Evolutionary conservation across 305 asterid species (phyloP), one percentile per base, ranked within the genome.

Genomic region (Solanum chacoense): DNA sequence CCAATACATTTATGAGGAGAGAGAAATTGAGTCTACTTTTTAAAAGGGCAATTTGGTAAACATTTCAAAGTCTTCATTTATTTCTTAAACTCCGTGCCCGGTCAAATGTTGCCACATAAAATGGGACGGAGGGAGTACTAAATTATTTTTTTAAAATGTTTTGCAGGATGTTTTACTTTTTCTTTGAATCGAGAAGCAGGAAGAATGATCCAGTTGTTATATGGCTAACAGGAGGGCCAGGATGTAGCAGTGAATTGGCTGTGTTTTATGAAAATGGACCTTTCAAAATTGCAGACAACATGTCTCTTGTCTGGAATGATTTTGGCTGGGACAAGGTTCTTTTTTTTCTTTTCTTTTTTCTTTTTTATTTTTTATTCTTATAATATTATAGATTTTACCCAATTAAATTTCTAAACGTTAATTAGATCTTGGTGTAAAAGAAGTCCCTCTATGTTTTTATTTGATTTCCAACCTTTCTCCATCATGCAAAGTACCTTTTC

Each of bases 151-250:
- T 6, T 9, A 22, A 40, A 40, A 40, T 40, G 0, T 79, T n/a
- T 88, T 84, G 91, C 91, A 95, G 97, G 90, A 93, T 95, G 95
- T 96, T 95, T 88, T 94, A 94, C 83, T 93, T 88, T 65, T 95
- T 94, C 92, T 96, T 94, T 32, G 96, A 96, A 88, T 93, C 98
- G 8, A 92, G 98, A 10, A 90, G 69, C 75, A 92, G 81, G 11
- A 79, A 29, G 65, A 87, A 85, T 9, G 96, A 88, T 37, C 98
- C 98, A 4, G 93, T 96, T 8, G 96, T 95, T 35, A 40, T 96
- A 40, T 96, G 96, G 96, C 77, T 96, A 84, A 92, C 98, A 0
- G 98, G 98, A 81, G 98, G 97, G 18, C 97, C 98, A 7, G 98
- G 98, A 35, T 96, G 98, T 90, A 90, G 97, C 83, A 84, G 97